Base-by-base conservation (phyloP, 2,329 filamentous ascomycete species). In the Pseudogymnoascus destructans region DNA sequence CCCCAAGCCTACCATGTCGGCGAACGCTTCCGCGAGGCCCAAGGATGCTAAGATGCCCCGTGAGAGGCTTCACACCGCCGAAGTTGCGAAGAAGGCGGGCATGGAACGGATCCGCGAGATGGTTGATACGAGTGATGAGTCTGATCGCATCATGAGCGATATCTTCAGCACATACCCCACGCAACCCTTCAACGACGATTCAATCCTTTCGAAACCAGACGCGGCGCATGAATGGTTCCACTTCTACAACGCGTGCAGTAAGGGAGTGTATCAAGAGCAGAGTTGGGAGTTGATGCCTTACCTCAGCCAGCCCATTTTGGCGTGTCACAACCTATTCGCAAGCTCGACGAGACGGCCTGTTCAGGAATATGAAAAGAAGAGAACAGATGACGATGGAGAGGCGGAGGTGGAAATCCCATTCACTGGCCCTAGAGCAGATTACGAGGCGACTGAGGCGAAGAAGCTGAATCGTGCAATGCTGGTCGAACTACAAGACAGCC, bases 271-370 rank as follows among this genome's bases (percentile, higher is more conserved):
- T 68, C 75, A 82, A n/a, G 84, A 81, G 60, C 92, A 96, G 69
- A 91, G 95, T 59, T 98, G 93, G 87, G 93, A 98, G 70, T 75
- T 98, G 13, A 81, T 80, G 0, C 85, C 89, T 0, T 98, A 98
- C 69, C 79, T 97, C 55, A 88, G 85, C 66, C 87, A 93, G 64
- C 85, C 92, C 0, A 80, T 93, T 13, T 79, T 97, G 1, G 93
- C 89, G 3, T 96, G 95, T 67, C 95, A 98, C 69, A 78, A 89
- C 67, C 79, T 98, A 10, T 98, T 98, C 67, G 88, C 91, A 3
- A 86, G 87, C 0, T 81, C 77, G 77, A 58, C 76, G 76, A 65
- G 67, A 71, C 62, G 66, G 52, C 66, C 57, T 5, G 73, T 70
- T 17, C 73, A 70, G 61, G 75, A 75, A 70, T 75, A 74, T 21